Evolutionary conservation across 371 early-diverging fungal genomes (phyloP).

Genomic region (Massospora cicadina): DNA sequence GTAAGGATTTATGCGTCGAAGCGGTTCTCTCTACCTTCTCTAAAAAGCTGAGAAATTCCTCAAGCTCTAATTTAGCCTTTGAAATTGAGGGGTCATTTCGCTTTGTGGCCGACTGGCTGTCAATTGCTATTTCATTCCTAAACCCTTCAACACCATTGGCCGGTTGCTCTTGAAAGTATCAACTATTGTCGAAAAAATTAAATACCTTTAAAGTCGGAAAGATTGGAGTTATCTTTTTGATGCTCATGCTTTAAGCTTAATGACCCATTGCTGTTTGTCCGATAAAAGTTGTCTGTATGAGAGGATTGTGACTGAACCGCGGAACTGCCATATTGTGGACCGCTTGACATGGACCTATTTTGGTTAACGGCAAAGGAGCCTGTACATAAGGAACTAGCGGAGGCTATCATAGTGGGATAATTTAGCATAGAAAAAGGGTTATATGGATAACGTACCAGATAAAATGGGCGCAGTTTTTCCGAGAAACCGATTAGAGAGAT

Average conservation of each 20-base stretch:
- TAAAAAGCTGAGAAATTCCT: background rate
- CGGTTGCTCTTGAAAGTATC: background rate
- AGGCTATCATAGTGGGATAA: background rate
- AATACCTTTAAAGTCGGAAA: background rate
- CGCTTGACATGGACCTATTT: background rate
- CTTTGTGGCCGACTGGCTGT: background rate
- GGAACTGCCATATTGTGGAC: background rate
- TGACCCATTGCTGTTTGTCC: background rate
- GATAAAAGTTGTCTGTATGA: background rate
- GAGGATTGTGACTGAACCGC: background rate
- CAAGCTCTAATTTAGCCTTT: background rate
- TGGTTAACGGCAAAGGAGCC: background rate
- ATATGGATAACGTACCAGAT: background rate
- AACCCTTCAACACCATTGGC: background rate
- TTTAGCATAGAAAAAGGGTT: background rate
- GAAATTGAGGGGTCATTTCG: background rate
- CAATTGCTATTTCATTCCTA: background rate
- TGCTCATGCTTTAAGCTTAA: background rate
- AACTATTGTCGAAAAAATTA: background rate
- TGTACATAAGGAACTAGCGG: background rate
- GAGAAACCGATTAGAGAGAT: slow-evolving; percentile 1
- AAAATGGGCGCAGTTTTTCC: background rate
- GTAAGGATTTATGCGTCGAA: background rate
- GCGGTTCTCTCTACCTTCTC: background rate
- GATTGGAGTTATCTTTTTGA: background rate